Base-by-base conservation (phyloP, 306 rosid species). In the Bauhinia variegata region DNA sequence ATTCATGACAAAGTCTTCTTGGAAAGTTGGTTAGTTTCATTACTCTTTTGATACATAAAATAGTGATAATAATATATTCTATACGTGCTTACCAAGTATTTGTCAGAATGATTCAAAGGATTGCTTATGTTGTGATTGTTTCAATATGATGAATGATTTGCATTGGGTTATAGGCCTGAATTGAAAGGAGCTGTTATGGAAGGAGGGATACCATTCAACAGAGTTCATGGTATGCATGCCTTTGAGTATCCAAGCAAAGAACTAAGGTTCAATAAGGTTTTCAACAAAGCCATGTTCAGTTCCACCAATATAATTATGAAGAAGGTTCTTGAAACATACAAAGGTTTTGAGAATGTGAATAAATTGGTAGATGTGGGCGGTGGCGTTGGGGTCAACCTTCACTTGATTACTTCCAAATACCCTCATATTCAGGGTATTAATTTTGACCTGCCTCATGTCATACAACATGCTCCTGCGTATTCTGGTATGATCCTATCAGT, bases 381-480 rank as follows among this genome's bases (percentile, higher is more conserved):
- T 43, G 71, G 80, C 6, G 12, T 72, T 0, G 85, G 84, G 28
- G 69, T 54, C 4, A 60, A 73, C 2, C 75, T 83, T 17, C 54
- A 41, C 33, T 15, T 63, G n/a, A 79, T 83, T 36, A 73, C 72
- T 11, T 68, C 84, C n/a, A 70, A 43, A 36, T 68, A 79, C 60
- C 81, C 70, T 7, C 63, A 60, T 9, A 72, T 82, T 3, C 67
- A 75, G 62, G 83, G 68, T 8, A 33, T 73, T 44, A 78, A 78
- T 15, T 78, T 78, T 61, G 83, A 78, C 36, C 63, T 87, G 81
- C 41, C 86, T 53, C 93, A 77, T 30, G 96, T 85, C 17, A 11
- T 87, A 31, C 5, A 61, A 1, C 51, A 79, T 28, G 88, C 91
- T 46, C 81, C 80, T 5, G 1, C 79, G 2, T 82, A 51, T 67